Evolutionary conservation across 768 basidiomycete genomes (phyloP).

Genomic region (Dacryopinax spathularia): DNA sequence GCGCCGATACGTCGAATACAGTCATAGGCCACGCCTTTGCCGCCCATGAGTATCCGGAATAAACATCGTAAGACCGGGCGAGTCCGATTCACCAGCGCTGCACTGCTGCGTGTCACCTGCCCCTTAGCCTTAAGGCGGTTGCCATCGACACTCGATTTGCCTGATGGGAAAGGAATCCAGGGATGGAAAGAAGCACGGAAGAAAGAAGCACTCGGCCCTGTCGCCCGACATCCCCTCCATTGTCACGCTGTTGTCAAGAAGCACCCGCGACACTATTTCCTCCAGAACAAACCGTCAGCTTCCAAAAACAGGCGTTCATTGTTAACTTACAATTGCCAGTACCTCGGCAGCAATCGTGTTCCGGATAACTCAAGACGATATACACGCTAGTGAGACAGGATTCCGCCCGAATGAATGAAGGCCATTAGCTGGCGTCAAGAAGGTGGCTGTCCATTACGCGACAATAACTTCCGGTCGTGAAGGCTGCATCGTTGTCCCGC

Average conservation of each 20-base stretch:
- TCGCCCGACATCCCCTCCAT: not conserved
- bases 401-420: not conserved
- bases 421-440: not conserved
- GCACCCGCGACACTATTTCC: not conserved
- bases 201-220: not conserved
- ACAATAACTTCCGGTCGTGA: not conserved
- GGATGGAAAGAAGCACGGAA: constrained; percentile 3
- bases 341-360: not conserved
- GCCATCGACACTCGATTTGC: not conserved
- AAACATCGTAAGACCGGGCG: not conserved
- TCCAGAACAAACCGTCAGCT: not conserved
- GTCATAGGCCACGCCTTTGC: not conserved
- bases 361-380: not conserved
- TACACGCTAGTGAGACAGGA: not conserved
- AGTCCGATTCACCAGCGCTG: not conserved
- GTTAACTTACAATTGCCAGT: not conserved
- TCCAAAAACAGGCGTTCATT: not conserved
- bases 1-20: not conserved
- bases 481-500: not conserved
- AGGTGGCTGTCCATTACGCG: not conserved
- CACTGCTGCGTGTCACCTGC: not conserved
- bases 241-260: not conserved
- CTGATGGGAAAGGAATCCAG: not conserved
- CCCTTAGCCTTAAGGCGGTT: not conserved
- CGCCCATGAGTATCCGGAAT: not conserved